Base-by-base conservation (phyloP, 257 asterid species). In the Echites panduratus region DNA sequence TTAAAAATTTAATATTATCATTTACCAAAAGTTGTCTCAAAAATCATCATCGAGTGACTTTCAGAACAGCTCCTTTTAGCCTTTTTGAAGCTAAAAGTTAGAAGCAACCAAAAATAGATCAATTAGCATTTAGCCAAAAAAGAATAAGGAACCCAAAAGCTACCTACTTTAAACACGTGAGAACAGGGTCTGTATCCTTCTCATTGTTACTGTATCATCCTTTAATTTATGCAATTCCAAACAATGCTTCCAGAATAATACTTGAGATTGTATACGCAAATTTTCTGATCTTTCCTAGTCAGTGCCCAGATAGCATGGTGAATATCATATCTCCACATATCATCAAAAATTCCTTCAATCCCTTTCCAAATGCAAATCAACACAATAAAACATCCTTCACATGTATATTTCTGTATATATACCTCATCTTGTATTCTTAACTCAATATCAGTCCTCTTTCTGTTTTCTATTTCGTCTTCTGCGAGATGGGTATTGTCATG, bases 401-500 rank as follows among this genome's bases (percentile, higher is more conserved):
- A 13, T 2, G 2, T 16, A 62, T 5, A 13, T 14, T 38, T 17
- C 29, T 32, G 24, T 38, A 64, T 64, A 38, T 38, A 64, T 64
- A 38, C 14, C 22, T 16, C 44, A 22, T 62, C 45, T 13, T 13
- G 2, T 12, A 14, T 63, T 63, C 29, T 35, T n/a, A 7, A 13
- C 27, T 38, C 49, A 19, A 64, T 38, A 38, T 64, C 19, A 20
- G 29, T 17, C 20, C 4, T 38, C 48, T 38, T 64, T 64, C 29
- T 7, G 20, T 64, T 38, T 64, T 64, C 48, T 64, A 9, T 38
- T 35, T 64, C 48, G 35, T 35, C 48, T 17, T 63, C 48, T 17
- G 68, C 9, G 0, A 40, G 65, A 80, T 81, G 85, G 85, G 78
- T 32, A 70, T n/a, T 24, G 79, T 82, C 32, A 73, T 1, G 67